Percentiles rank a stretch among this genome's conserved stretches.
Conservation (phyloP, 2,329 filamentous ascomycete genomes). For the Calonectria honghensis region DNA sequence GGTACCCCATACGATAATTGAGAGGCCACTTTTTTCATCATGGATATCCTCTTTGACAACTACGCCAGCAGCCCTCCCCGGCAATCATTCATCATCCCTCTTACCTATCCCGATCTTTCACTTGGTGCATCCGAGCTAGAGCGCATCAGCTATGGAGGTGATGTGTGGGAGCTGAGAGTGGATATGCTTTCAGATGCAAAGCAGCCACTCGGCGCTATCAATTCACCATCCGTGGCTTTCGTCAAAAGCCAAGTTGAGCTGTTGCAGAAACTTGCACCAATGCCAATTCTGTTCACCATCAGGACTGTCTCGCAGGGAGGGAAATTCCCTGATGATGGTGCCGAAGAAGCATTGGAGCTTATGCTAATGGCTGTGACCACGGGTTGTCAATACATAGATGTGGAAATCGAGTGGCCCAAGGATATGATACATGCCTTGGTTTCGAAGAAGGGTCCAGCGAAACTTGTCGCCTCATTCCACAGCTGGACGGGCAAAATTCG, state of each 20-base stretch:
- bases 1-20: neutral
- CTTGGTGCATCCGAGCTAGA: neutral
- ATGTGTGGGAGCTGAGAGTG: conserved; percentile 27
- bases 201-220: neutral
- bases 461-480: conserved; percentile 27
- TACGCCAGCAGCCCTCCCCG: neutral
- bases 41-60: conserved; percentile 22
- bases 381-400: conserved; percentile 25
- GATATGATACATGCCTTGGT: neutral
- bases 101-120: conserved; percentile 26
- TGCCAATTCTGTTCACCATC: conserved; percentile 33
- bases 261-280: neutral
- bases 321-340: conserved; percentile 25
- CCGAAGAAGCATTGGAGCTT: conserved; percentile 17
- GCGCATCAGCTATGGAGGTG: conserved; percentile 30
- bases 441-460: neutral
- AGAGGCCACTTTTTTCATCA: conserved; percentile 9
- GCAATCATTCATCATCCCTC: conserved; percentile 29
- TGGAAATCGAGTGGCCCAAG: conserved; percentile 32
- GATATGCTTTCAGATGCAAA: conserved; percentile 11
- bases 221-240: neutral
- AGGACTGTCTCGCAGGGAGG: conserved; percentile 24
- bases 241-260: conserved; percentile 14
- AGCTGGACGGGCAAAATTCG: conserved; percentile 14
- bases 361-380: conserved; percentile 18